Evolutionary conservation across 1,284 basidiomycete genomes (phyloP).

Genomic region (Trametes hirsuta): DNA sequence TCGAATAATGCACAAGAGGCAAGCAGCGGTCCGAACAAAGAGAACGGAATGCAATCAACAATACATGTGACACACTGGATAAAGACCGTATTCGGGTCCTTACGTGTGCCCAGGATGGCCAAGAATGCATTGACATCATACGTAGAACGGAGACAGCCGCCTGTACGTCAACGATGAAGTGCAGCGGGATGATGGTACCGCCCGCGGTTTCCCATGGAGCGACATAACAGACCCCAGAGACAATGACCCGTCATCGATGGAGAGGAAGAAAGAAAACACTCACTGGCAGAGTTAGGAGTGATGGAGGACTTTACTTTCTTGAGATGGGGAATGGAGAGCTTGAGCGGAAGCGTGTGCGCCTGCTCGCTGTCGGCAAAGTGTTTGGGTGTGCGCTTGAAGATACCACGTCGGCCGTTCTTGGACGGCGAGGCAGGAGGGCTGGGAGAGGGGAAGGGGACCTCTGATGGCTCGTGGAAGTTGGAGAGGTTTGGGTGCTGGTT

Average conservation of each 20-base stretch:
- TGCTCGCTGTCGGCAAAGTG: conserved; percentile 27
- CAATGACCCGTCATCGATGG: background rate
- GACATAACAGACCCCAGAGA: background rate
- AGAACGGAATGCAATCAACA: background rate
- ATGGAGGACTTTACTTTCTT: conserved; percentile 62
- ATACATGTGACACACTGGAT: background rate
- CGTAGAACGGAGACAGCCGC: background rate
- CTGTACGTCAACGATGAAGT: background rate
- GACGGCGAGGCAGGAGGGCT: conserved; percentile 52
- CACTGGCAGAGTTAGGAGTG: conserved; percentile 41
- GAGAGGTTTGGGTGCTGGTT: conserved; percentile 65
- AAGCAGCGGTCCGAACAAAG: background rate
- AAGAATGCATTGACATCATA: conserved; percentile 9
- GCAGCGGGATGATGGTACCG: background rate
- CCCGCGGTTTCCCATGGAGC: conserved; percentile 6
- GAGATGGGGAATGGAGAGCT: conserved; percentile 43
- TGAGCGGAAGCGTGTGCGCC: conserved; percentile 36
- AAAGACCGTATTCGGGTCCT: background rate
- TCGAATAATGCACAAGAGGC: background rate
- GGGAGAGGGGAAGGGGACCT: conserved; percentile 41
- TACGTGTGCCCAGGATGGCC: background rate
- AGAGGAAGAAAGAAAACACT: background rate
- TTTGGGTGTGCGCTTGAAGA: conserved; percentile 43
- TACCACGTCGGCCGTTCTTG: conserved; percentile 35
- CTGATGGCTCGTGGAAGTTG: conserved; percentile 48